Percentiles rank a stretch among this genome's conserved stretches.
These are phyloP conservation scores for Starmerella powellii DNA, from an alignment of 805 yeast genomes.

Conservation along the genomic window DNA sequence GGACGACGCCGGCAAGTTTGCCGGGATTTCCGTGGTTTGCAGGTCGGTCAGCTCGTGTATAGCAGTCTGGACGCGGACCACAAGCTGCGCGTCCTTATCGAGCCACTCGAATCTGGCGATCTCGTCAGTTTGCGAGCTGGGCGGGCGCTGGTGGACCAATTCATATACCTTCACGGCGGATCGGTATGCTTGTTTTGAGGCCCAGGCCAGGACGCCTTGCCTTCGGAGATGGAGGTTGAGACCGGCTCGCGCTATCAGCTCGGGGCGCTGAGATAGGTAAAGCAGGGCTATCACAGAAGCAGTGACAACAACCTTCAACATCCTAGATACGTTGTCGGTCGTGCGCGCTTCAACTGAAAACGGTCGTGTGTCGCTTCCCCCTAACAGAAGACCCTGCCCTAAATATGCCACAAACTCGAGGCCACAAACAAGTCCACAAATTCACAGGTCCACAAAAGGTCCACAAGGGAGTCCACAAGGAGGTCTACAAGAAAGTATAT, in stretches of 20 bases:
- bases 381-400: not conserved
- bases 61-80: constrained; percentile 1
- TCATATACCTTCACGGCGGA: not conserved
- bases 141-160: not conserved
- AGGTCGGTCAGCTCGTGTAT: constrained; percentile 1
- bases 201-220: constrained; percentile 1
- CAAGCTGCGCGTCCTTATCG: constrained; percentile 9
- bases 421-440: no score
- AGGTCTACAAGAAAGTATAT: no score
- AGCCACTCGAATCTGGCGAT: constrained; percentile 10
- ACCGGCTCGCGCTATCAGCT: not conserved
- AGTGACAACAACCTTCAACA: not conserved
- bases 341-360: not conserved
- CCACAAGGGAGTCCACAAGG: no score
- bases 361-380: not conserved
- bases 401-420: not conserved
- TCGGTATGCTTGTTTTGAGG: not conserved
- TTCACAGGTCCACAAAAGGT: not conserved
- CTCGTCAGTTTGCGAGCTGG: constrained; percentile 3
- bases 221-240: not conserved
- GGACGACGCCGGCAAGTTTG: not conserved
- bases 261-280: not conserved
- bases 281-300: not conserved
- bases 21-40: constrained; percentile 1
- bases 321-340: not conserved